Evolutionary conservation across 441 rosid genomes (phyloP), one percentile per base, ranked within the genome.

Genomic region (Rhodomyrtus psidioides): DNA sequence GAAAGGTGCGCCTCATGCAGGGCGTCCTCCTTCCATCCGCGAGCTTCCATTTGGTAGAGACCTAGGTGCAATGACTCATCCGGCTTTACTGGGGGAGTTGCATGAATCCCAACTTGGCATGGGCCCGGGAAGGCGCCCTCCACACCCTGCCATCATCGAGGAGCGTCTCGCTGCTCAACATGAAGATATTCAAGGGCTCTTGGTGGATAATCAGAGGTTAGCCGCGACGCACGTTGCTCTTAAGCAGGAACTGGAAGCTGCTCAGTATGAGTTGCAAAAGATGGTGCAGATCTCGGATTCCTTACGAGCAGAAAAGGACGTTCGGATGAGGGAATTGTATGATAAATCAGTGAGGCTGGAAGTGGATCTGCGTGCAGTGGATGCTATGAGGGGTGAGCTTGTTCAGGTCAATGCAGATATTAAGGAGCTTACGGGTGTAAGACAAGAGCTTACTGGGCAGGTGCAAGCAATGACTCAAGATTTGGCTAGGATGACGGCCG

Each of bases 181-280:
- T 85, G 98, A 97, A 87, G 99, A 94, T 28, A 93, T 96, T 85
- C 99, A 95, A 85, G 98, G 91, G n/a, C 92, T 96, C 26, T 89
- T 97, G 82, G 98, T 93, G 24, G 97, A 97, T 90, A 96, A 96
- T 84, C 98, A 96, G 92, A 88, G 95, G 82, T 89, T 94, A 2
- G 98, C 98, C 58, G 99, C 99, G 0, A 97, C 98, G 14, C 99
- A 95, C 82, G 99, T 97, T 57, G 98, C 99, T 4, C 89, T 97
- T 23, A 97, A 97, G 91, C 99, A 97, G 91, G 99, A 96, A 56
- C 62, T 97, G 84, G 99, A 96, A 88, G 97, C 91, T 59, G 91
- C 96, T 6, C 98, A 95, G 90, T 93, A 94, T 79, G 98, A 95
- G 87, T 87, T 95, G 90, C 96, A 95, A 30, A 91, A 93, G 62